Conservation (phyloP, 148 eudicot species). For the Fagopyrum tataricum region DNA sequence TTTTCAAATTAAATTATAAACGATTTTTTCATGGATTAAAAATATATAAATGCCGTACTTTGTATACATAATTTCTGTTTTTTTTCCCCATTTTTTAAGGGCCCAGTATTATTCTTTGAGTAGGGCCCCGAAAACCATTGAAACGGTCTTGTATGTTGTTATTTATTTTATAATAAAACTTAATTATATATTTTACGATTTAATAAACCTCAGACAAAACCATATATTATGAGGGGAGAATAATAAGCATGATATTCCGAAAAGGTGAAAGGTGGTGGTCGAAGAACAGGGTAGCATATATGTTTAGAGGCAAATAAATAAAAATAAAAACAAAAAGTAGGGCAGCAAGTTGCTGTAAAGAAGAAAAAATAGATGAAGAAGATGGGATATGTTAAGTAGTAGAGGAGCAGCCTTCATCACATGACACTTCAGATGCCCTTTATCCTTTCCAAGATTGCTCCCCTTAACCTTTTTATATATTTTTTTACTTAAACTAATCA, state of each 20-base stretch:
- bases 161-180: no score
- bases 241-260: neutral
- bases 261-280: neutral
- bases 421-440: neutral
- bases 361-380: neutral
- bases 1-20: no score
- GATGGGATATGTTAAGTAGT: neutral
- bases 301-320: neutral
- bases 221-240: no score
- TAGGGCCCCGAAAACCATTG: no score
- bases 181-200: no score
- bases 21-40: no score
- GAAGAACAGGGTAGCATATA: neutral
- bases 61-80: no score
- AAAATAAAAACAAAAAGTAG: neutral
- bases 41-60: no score
- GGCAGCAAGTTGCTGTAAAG: neutral
- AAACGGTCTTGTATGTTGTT: no score
- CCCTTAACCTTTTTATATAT: neutral
- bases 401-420: slow-evolving; percentile 8
- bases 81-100: no score
- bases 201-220: no score
- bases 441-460: slow-evolving; percentile 2
- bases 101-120: no score
- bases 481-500: neutral